Evolutionary conservation across 2,329 filamentous ascomycete genomes (phyloP), one percentile per base, ranked within the genome.

Genomic region (Monosporascus sp.): DNA sequence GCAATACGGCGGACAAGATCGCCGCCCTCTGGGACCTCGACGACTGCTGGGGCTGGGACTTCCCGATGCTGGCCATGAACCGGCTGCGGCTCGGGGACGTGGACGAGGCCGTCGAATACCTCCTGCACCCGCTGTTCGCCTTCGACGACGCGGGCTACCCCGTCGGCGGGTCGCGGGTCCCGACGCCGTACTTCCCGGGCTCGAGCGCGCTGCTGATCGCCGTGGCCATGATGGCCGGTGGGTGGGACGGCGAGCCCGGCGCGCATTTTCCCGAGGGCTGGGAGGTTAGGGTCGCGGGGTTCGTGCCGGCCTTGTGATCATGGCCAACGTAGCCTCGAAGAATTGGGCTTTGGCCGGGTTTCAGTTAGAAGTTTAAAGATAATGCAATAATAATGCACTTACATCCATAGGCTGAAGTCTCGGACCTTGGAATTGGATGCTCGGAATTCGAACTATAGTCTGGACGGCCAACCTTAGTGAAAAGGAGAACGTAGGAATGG

Each of bases 81-180:
- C 65, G 64, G 22, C 58, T 76, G 50, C 64, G 73, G 27, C 62
- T 76, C 7, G 73, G 73, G 3, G 67, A 75, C 49, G 59, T 65
- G 4, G 63, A 69, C 11, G 65, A 70, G 60, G 72, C 72, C 9
- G 55, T 74, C 4, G 65, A 64, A 20, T 76, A 75, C 62, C 63
- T 81, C 17, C 62, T 83, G 22, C 70, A 83, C 64, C 66, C 71
- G 1, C 69, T 76, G 24, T 82, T 79, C 51, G 62, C 67, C 43
- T 83, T 83, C 62, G 79, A 83, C 66, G 79, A 81, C 59, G 74
- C 79, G 1, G 80, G 80, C 1, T 81, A 81, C 63, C 75, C 78
- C 0, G 65, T 78, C 5, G 80, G 80, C 6, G 78, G 78, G 1
- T 68, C 71, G 5, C 70, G 76, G 43, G 80, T 82, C 8, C 72